Evolutionary conservation across 2,329 filamentous ascomycete species (phyloP), one percentile per base, ranked within the genome.

Genomic region (Aspergillus fijiensis): DNA sequence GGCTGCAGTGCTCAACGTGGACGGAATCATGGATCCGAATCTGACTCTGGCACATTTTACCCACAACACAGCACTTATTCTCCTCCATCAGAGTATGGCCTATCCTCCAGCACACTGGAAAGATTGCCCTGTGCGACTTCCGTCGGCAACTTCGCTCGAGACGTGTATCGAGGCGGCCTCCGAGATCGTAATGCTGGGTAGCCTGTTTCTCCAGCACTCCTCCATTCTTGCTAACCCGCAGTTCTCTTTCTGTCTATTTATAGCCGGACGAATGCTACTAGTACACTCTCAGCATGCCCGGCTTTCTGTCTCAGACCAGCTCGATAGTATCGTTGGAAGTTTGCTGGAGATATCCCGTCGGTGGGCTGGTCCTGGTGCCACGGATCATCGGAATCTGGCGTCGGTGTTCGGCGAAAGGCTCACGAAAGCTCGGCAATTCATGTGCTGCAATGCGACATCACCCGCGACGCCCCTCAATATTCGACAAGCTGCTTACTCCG

Each of bases 31-130:
- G 72, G 81, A 83, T 50, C 81, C 81, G 0, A 83, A 82, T 51
- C 68, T 83, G 16, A 82, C 81, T 0, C 65, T 82, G 0, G 81
- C 81, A 0, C 80, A 83, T 45, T 73, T 81, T 4, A 82, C 79
- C 0, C 81, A 83, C 51, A 82, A 82, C 58, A 79, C 80, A 0
- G 80, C 80, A 0, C 80, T 81, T 61, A 81, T 83, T 10, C 67
- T 82, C 0, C 67, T 83, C 0, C 81, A 83, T 56, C 80, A 83
- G 56, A 70, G 72, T 6, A 81, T 83, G 47, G 81, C 80, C 66
- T 73, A 74, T 49, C 74, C 74, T 5, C 67, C 71, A 2, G 25
- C 62, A 21, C 60, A 74, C 25, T 74, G 70, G 70, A 63, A 69
- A 69, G 60, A 59, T 14, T 70, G 62, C 64, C 59, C 69, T 27